phyloP scores from a whole-genome alignment of 2,329 filamentous ascomycete genomes.

The Alternaria metachromatica region DNA sequence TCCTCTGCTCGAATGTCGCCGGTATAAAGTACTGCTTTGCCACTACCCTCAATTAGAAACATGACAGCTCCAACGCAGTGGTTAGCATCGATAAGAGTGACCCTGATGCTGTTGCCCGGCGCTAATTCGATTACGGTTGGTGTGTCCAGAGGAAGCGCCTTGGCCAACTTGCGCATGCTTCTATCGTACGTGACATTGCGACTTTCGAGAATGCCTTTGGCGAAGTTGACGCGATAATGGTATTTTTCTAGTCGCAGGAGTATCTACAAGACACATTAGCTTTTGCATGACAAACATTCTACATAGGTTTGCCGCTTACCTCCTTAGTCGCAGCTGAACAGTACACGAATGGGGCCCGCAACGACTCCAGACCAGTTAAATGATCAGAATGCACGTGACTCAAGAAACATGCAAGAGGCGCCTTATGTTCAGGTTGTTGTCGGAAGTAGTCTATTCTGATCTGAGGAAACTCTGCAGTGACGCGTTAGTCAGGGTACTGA shows the following conservation, averaged over 20 bases:
- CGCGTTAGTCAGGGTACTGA: background rate
- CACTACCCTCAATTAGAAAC: constrained; percentile 82
- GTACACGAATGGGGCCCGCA: constrained; percentile 84
- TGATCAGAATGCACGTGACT: constrained; percentile 95
- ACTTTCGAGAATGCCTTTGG: constrained; percentile 76
- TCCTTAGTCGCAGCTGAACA: constrained; percentile 85
- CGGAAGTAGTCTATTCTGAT: constrained; percentile 88
- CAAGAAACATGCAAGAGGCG: constrained; percentile 83
- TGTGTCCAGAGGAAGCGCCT: constrained; percentile 81
- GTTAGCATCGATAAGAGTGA: constrained; percentile 89
- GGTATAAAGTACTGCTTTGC: constrained; percentile 81
- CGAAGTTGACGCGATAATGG: constrained; percentile 81
- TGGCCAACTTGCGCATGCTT: constrained; percentile 74
- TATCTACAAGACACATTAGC: constrained; percentile 54
- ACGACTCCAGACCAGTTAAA: constrained; percentile 76
- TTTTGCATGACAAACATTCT: background rate
- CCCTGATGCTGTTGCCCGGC: constrained; percentile 71
- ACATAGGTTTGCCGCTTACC: constrained; percentile 44
- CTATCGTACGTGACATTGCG: constrained; percentile 74
- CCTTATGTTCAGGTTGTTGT: constrained; percentile 57
- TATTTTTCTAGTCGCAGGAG: constrained; percentile 81
- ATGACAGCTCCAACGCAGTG: constrained; percentile 90
- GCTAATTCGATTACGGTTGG: constrained; percentile 77
- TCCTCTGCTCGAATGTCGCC: constrained; percentile 85
- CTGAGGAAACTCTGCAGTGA: constrained; percentile 71